Percentiles rank a stretch among this genome's conserved stretches.
phyloP scores from a whole-genome alignment of 768 basidiomycete genomes.

The Tricholoma sp. region DNA sequence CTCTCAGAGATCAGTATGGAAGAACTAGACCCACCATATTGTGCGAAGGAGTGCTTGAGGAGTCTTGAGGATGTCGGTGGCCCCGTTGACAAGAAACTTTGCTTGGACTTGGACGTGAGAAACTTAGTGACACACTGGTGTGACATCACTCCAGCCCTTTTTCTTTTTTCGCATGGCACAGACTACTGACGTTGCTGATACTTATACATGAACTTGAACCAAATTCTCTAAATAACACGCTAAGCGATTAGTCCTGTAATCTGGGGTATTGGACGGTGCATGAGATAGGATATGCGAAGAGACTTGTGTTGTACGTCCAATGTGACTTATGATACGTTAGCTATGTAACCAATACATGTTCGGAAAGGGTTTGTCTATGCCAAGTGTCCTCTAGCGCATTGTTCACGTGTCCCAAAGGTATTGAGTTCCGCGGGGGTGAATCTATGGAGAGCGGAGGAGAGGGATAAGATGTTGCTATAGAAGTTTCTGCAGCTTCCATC shows the following conservation, averaged over 20 bases:
- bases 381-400: slow-evolving; percentile 10
- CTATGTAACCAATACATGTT: slow-evolving; percentile 10
- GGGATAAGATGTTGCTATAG: slow-evolving; percentile 32
- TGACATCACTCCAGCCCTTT: slow-evolving; percentile 5
- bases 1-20: slow-evolving; percentile 16
- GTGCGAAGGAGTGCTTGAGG: slow-evolving; percentile 35
- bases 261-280: slow-evolving; percentile 8
- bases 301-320: slow-evolving; percentile 7
- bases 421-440: slow-evolving; percentile 25
- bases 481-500: slow-evolving; percentile 2
- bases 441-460: slow-evolving; percentile 43
- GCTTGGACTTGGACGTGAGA: slow-evolving; percentile 29
- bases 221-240: neutral
- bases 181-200: no score
- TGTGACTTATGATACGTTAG: slow-evolving; percentile 4
- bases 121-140: slow-evolving; percentile 14
- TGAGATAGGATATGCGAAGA: slow-evolving; percentile 11
- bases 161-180: neutral
- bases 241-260: neutral
- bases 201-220: neutral
- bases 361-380: slow-evolving; percentile 11
- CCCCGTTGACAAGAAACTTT: slow-evolving; percentile 38
- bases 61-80: slow-evolving; percentile 40
- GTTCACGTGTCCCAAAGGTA: slow-evolving; percentile 15
- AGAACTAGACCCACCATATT: slow-evolving; percentile 41